Percentiles rank a stretch among this genome's conserved stretches.
Conservation (phyloP, 441 rosid species). For the Rhodomyrtus psidioides region DNA sequence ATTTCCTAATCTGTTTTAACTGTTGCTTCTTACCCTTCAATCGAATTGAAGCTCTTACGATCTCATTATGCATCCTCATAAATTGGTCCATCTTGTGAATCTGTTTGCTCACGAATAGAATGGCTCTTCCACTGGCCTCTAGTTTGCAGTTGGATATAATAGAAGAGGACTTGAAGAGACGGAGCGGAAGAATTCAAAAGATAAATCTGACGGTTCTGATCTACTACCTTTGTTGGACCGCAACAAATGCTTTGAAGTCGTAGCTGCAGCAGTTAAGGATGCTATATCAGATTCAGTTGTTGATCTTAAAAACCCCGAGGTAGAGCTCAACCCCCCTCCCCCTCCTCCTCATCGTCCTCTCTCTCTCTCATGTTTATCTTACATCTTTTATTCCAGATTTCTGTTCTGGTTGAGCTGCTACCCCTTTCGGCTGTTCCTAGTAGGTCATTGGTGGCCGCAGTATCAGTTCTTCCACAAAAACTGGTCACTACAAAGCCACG, state of each 20-base stretch:
- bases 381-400: constrained; percentile 35
- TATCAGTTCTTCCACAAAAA: too few relatives aligned
- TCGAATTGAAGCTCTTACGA: background rate
- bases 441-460: too few relatives aligned
- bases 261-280: constrained; percentile 79
- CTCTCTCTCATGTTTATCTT: background rate
- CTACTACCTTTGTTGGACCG: constrained; percentile 52
- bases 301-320: constrained; percentile 89
- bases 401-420: constrained; percentile 75
- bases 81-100: background rate
- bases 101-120: background rate
- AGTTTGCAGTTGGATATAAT: constrained; percentile 92
- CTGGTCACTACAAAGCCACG: too few relatives aligned
- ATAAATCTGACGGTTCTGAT: constrained; percentile 26
- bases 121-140: background rate
- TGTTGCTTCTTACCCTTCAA: background rate
- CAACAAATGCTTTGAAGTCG: constrained; percentile 66
- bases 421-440: constrained; percentile 66
- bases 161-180: constrained; percentile 79
- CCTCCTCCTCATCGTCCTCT: background rate
- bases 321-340: background rate
- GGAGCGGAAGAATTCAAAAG: constrained; percentile 30
- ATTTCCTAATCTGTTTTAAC: background rate
- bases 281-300: constrained; percentile 61
- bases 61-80: background rate